phyloP scores from a whole-genome alignment of 176 grass and related monocot genomes.

The Triticum turgidum region DNA sequence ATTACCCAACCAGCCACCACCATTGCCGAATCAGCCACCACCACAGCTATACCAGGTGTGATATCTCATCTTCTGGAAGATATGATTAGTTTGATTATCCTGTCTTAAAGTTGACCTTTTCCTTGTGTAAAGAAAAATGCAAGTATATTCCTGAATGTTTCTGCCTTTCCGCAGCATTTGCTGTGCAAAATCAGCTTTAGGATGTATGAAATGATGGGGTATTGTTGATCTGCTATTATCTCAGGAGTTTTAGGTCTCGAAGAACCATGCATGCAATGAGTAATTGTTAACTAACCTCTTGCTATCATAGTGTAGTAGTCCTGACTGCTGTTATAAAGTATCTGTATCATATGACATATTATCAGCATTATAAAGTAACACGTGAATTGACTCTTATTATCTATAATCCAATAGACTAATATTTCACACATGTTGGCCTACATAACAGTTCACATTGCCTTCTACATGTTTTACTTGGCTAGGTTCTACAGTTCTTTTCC shows the following conservation, averaged over 20 bases:
- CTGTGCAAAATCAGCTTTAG: constrained; percentile 11
- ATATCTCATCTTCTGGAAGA: constrained; percentile 21
- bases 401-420: not conserved
- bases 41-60: constrained; percentile 83
- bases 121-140: not conserved
- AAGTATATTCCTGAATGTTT: constrained; percentile 10
- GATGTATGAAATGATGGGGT: constrained; percentile 4
- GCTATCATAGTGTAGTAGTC: not conserved
- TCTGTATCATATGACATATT: not conserved
- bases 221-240: constrained; percentile 20
- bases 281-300: not conserved
- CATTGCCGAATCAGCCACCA: constrained; percentile 61
- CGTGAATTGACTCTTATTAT: not conserved
- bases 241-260: not conserved
- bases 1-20: constrained; percentile 56
- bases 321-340: not conserved
- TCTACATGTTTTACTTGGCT: constrained; percentile 4
- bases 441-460: constrained; percentile 3
- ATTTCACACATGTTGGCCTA: not conserved
- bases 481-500: not conserved
- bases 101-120: constrained; percentile 8
- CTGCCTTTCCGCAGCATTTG: not conserved
- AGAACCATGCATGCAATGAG: not conserved
- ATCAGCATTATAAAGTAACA: not conserved
- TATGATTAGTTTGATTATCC: not conserved